A percentile compares a stretch with the other conserved stretches of the same genome.
Evolutionary conservation across 2,329 filamentous ascomycete species (phyloP).

Genomic region (Ilyonectria robusta): DNA sequence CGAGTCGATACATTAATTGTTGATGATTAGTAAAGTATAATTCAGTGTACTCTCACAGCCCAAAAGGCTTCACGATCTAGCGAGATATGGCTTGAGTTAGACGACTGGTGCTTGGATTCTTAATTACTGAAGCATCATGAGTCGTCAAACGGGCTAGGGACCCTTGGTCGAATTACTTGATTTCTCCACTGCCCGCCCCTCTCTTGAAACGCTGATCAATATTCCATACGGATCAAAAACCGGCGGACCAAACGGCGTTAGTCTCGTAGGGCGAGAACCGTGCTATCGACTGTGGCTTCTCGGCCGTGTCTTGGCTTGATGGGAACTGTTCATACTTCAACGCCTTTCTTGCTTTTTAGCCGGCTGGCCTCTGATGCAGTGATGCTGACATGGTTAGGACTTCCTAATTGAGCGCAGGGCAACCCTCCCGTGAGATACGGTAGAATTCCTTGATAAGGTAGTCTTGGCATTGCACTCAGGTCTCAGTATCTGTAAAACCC

Average conservation of each 20-base stretch:
- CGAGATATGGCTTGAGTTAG: background rate
- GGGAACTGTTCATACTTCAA: background rate
- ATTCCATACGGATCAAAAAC: background rate
- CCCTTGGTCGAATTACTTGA: background rate
- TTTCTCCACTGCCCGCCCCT: background rate
- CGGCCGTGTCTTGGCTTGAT: background rate
- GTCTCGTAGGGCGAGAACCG: background rate
- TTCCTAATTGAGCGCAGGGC: background rate
- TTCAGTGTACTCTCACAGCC: background rate
- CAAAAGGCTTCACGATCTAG: background rate
- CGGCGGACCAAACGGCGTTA: conserved; percentile 3
- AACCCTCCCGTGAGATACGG: background rate
- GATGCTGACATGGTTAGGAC: too few relatives aligned
- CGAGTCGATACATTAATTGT: too few relatives aligned
- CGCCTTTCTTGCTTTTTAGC: background rate
- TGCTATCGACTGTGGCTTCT: too few relatives aligned
- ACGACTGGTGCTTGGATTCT: background rate
- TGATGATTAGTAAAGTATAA: background rate
- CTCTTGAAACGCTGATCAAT: background rate
- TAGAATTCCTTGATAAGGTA: background rate
- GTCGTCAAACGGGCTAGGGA: background rate
- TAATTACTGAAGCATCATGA: background rate
- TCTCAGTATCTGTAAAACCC: too few relatives aligned
- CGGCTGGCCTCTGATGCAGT: background rate
- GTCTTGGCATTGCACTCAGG: background rate